Evolutionary conservation across 768 basidiomycete genomes (phyloP), one percentile per base, ranked within the genome.

Genomic region (Mrakia blollopis): DNA sequence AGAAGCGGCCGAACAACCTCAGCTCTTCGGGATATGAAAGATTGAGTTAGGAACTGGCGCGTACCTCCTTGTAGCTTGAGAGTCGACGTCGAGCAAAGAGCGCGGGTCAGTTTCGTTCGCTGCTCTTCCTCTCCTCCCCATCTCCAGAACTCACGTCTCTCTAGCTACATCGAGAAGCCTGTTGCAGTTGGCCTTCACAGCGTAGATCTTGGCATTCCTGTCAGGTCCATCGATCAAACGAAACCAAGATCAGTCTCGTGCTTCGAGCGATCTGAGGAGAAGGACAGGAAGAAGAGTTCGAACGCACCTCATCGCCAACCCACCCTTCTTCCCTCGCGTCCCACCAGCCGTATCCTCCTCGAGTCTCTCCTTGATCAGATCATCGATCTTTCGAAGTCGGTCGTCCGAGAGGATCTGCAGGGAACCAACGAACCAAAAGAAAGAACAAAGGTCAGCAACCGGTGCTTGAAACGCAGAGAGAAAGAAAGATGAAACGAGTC

Each of bases 151-250:
- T 57, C 91, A 98, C 0, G 95, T 95, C 82, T 93, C 93, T 3
- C 97, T 88, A 2, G 96, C 97, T 10, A 98, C 93, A 79, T 98
- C 96, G 41, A 99, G 89, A 14, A 96, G 86, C 39, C 89, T 88
- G 79, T 93, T 92, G 80, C 87, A 88, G 78, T 92, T 91, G 3
- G 92, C 91, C 88, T 89, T 92, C 76, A 98, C 91, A 2, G 95
- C 95, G 83, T 94, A 99, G 32, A 98, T 90, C 72, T 90, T 88
- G 9, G 91, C 88, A 81, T 92, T 93, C 30, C 92, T 87, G 57
- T 41, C 11, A 11, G 11, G 39, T 41, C 6, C 5, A 7, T 18
- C 13, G 16, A 47, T 2, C 7, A 16, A 47, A 50, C 3, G 2
- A 50, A 21, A 50, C 16, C 16, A 16, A 18, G 47, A 21, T 50